Conservation (phyloP, 768 basidiomycete genomes). For the Neoboletus magnificus region DNA sequence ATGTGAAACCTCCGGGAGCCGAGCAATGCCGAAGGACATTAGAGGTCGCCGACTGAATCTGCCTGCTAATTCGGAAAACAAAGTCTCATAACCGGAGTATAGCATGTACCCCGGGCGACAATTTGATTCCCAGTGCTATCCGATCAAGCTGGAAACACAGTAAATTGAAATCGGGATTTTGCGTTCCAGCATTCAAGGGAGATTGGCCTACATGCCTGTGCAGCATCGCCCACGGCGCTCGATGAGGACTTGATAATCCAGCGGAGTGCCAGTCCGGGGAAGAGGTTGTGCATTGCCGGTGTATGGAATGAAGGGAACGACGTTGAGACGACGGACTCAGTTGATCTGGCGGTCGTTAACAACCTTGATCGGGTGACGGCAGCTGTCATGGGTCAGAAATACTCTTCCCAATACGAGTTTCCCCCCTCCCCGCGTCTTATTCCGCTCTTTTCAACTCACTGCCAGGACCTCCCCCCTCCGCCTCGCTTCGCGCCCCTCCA, state of each 20-base stretch:
- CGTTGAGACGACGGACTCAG: not conserved
- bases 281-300: not conserved
- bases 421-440: constrained; percentile 16
- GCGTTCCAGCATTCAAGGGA: not conserved
- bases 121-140: constrained; percentile 5
- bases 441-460: constrained; percentile 1
- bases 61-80: not conserved
- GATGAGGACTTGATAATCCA: no score
- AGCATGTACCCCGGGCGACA: not conserved
- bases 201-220: not conserved
- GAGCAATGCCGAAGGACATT: not conserved
- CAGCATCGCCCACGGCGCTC: not conserved
- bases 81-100: not conserved
- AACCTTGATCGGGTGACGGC: constrained; percentile 18
- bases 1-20: not conserved
- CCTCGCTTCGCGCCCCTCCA: not conserved
- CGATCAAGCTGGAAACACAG: not conserved
- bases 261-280: no score
- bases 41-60: not conserved
- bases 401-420: constrained; percentile 15
- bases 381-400: constrained; percentile 13
- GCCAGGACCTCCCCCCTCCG: not conserved
- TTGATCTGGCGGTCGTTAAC: constrained; percentile 6
- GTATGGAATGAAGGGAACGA: not conserved
- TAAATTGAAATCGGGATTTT: not conserved